Percentiles rank a stretch among this genome's conserved stretches.
These are phyloP conservation scores for Suhomyces chickasaworum DNA, from an alignment of 1,139 yeast genomes.

Conservation along the genomic window DNA sequence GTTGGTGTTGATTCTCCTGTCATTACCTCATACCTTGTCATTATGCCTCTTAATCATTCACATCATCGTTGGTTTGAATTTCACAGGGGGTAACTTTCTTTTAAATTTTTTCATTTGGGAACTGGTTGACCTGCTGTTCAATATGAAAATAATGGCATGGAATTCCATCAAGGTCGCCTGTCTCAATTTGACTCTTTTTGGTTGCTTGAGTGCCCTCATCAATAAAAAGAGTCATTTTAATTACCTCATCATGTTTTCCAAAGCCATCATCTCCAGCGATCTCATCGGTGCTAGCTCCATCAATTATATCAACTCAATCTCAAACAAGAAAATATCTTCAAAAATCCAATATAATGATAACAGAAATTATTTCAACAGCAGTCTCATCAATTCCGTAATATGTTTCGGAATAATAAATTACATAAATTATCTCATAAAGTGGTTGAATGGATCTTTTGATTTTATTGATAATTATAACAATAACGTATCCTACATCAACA, in stretches of 20 bases:
- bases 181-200: slow-evolving; percentile 35
- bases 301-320: slow-evolving; percentile 23
- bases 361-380: slow-evolving; percentile 20
- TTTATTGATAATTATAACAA: slow-evolving; percentile 16
- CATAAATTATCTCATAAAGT: slow-evolving; percentile 28
- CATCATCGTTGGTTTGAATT: slow-evolving; percentile 44
- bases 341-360: slow-evolving; percentile 22
- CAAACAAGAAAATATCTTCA: slow-evolving; percentile 16
- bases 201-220: slow-evolving; percentile 31
- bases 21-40: slow-evolving; percentile 46
- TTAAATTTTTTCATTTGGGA: slow-evolving; percentile 31
- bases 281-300: slow-evolving; percentile 43
- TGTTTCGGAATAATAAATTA: slow-evolving; percentile 35
- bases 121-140: slow-evolving; percentile 6
- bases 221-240: slow-evolving; percentile 37
- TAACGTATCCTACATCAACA: slow-evolving; percentile 17
- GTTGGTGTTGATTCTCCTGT: slow-evolving; percentile 40
- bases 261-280: slow-evolving; percentile 53
- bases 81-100: slow-evolving; percentile 44
- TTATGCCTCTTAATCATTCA: slow-evolving; percentile 39
- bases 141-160: slow-evolving; percentile 7
- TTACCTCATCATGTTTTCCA: slow-evolving; percentile 47
- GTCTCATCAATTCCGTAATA: slow-evolving; percentile 29
- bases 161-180: slow-evolving; percentile 16
- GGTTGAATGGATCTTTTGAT: slow-evolving; percentile 18